A percentile compares a stretch with the other conserved stretches of the same genome.
Conservation (phyloP, 2,329 filamentous ascomycete species). For the Fusarium neocosmosporiellum region DNA sequence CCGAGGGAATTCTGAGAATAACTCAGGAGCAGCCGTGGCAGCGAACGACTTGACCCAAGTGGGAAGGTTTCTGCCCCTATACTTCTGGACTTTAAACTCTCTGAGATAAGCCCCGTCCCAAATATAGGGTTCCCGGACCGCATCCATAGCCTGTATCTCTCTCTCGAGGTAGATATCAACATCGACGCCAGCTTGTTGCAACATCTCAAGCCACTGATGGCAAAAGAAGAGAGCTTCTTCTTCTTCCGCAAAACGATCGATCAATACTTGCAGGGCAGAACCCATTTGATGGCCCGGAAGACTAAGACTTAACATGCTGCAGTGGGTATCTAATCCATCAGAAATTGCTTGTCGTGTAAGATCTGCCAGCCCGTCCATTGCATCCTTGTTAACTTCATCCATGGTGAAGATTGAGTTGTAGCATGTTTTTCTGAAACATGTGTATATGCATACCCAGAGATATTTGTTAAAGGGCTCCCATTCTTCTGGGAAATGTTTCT, state of each 20-base stretch:
- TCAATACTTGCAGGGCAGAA: background rate
- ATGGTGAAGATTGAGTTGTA: background rate
- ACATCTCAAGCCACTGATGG: background rate
- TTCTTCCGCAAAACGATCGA: accelerated
- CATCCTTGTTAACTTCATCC: background rate
- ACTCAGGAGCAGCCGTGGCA: background rate
- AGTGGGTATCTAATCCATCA: background rate
- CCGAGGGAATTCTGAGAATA: background rate
- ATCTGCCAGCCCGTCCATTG: background rate
- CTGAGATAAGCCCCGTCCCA: background rate
- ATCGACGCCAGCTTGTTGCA: background rate
- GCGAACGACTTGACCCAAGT: background rate
- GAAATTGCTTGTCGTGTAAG: background rate
- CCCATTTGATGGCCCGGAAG: accelerated
- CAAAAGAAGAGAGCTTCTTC: background rate
- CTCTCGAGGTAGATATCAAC: background rate
- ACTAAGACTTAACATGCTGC: background rate
- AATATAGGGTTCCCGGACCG: accelerated
- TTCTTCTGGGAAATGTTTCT: background rate
- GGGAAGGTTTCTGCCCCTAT: background rate
- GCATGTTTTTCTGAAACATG: accelerated
- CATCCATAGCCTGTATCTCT: background rate
- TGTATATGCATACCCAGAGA: background rate
- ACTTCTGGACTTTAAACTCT: background rate
- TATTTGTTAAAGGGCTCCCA: background rate